A percentile compares a stretch with the other conserved stretches of the same genome.
Evolutionary conservation across 2,329 filamentous ascomycete species (phyloP).

Genomic region (Diaporthe caulivora): DNA sequence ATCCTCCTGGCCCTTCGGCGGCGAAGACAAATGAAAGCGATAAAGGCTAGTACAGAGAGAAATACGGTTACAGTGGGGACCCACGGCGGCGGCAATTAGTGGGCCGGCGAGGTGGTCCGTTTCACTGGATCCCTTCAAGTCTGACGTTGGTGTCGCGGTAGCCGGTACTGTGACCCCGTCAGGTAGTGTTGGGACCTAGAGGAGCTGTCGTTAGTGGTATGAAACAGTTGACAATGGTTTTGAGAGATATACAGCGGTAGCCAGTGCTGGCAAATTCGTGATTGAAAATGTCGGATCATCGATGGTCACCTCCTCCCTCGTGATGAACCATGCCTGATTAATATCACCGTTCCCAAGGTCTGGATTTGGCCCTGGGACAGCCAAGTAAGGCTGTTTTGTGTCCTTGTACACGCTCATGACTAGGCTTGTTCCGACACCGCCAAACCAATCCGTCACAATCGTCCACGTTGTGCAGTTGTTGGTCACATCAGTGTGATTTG

Average conservation of each 20-base stretch:
- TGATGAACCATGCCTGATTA: conserved; percentile 21
- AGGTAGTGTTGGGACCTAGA: background rate
- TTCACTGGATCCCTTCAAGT: background rate
- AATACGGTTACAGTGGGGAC: conserved; percentile 15
- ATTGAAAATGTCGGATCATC: conserved; percentile 19
- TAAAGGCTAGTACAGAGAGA: background rate
- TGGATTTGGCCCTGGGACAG: background rate
- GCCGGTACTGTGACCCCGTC: background rate
- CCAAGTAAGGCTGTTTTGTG: conserved; percentile 6
- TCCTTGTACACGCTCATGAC: conserved; percentile 30
- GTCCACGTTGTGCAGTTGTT: conserved; percentile 30
- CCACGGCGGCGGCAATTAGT: conserved; percentile 31
- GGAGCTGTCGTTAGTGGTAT: background rate
- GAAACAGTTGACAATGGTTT: no score
- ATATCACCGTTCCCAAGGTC: background rate
- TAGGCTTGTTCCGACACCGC: background rate
- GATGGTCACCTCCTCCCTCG: background rate
- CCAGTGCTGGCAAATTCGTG: conserved; percentile 27
- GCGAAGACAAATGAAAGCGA: conserved; percentile 16
- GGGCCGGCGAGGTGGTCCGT: conserved; percentile 24
- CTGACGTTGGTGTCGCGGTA: background rate
- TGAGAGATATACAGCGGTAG: conserved; percentile 18
- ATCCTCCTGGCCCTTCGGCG: conserved; percentile 23
- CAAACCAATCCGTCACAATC: conserved; percentile 17
- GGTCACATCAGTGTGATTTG: background rate